These are phyloP conservation scores for Calonectria crousiana DNA, from an alignment of 2,329 filamentous ascomycete species.

Conservation along the genomic window DNA sequence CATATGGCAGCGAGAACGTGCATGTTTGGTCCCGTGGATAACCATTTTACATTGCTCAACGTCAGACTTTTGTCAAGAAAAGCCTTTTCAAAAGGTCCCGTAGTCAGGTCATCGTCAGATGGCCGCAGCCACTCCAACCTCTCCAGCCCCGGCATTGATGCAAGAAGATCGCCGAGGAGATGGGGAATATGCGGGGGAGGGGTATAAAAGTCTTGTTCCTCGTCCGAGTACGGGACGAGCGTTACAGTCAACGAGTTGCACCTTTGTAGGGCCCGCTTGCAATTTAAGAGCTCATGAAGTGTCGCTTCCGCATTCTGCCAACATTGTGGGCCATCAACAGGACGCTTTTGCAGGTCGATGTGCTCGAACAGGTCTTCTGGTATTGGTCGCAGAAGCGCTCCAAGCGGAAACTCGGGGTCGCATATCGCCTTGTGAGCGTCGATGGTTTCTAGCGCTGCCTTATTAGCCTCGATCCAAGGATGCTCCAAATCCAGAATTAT, in stretches of 20 bases:
- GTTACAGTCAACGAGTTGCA: not conserved
- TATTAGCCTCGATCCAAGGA: not conserved
- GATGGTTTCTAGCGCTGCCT: not conserved
- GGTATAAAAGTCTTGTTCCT: not conserved
- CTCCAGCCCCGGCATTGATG: not conserved
- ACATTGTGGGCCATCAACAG: not conserved
- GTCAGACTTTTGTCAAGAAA: not conserved
- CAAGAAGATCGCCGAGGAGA: not conserved
- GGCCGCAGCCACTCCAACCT: not conserved
- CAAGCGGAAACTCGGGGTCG: not conserved
- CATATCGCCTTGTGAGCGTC: not conserved
- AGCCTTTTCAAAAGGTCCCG: not conserved
- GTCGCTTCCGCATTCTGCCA: not conserved
- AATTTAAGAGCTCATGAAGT: not conserved
- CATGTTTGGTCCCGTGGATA: not conserved
- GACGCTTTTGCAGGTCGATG: not conserved
- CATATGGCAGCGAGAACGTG: not conserved
- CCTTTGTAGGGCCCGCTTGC: not conserved
- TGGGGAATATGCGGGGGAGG: not conserved
- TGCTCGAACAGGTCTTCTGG: not conserved
- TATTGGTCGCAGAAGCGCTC: not conserved
- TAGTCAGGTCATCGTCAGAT: not conserved
- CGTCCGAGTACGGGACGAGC: not conserved
- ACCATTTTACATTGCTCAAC: not conserved
- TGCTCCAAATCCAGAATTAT: not conserved